Conservation (phyloP, 257 asterid genomes). For the Coffea canephora region DNA sequence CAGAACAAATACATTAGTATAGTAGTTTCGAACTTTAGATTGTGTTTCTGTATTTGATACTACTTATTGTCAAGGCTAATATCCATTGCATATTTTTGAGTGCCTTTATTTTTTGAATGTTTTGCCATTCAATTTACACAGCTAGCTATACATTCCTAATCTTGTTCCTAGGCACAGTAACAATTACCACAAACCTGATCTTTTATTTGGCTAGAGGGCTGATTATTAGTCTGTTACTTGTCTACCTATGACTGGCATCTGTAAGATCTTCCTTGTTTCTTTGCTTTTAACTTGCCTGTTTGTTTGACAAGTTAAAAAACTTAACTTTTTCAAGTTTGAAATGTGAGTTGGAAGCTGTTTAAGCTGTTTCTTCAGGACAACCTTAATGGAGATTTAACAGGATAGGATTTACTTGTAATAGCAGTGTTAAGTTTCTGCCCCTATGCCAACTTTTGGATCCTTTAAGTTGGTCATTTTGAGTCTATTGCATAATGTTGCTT, state of each 20-base stretch:
- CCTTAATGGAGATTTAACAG: background rate
- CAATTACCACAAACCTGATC: background rate
- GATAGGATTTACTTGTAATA: background rate
- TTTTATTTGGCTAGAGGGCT: background rate
- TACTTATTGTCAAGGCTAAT: background rate
- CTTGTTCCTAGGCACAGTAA: background rate
- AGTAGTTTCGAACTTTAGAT: background rate
- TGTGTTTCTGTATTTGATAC: background rate
- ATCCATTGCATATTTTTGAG: background rate
- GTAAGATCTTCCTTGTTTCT: background rate
- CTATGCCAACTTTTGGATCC: background rate
- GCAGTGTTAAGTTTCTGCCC: background rate
- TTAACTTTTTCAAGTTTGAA: background rate
- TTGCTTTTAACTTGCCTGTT: slow-evolving; percentile 3
- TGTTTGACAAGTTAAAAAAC: background rate
- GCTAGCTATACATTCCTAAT: background rate
- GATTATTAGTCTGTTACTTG: background rate
- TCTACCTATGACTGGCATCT: slow-evolving; percentile 1
- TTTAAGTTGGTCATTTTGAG: background rate
- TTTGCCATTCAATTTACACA: background rate
- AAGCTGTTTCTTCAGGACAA: background rate
- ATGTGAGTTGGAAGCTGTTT: background rate
- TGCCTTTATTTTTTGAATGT: too few species aligned
- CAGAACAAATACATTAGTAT: background rate
- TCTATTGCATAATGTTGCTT: slow-evolving; percentile 21